Evolutionary conservation across 139 green algal species (phyloP).

Genomic region (Haematococcus sp.): DNA sequence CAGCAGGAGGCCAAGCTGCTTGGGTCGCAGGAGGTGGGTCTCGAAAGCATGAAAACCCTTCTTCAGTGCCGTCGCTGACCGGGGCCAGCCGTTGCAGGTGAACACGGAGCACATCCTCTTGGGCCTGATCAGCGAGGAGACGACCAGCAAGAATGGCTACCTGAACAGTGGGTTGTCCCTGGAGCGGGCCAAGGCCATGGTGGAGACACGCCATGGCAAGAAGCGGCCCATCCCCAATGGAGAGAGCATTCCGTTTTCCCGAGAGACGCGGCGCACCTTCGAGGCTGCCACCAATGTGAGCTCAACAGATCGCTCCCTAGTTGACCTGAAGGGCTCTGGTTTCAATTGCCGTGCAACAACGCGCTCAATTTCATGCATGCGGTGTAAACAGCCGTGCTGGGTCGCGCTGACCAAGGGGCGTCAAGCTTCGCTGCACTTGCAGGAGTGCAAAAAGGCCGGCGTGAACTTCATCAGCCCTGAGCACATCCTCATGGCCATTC

Average conservation of each 20-base stretch:
- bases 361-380: too few species aligned
- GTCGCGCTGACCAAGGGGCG: too few species aligned
- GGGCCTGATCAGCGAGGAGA: constrained; percentile 79
- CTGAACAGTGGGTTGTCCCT: constrained; percentile 67
- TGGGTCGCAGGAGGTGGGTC: constrained; percentile 53
- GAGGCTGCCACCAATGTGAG: constrained; percentile 73
- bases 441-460: constrained; percentile 73
- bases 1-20: constrained; percentile 72
- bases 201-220: constrained; percentile 35
- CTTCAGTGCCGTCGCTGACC: too few species aligned
- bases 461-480: constrained; percentile 90
- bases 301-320: not conserved
- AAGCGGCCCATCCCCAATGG: constrained; percentile 26
- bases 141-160: constrained; percentile 56
- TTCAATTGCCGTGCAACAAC: too few species aligned
- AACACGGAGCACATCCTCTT: constrained; percentile 86
- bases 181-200: constrained; percentile 25
- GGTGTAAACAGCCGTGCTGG: not conserved
- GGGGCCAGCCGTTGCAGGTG: constrained; percentile 45
- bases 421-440: not conserved
- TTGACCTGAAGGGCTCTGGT: too few species aligned
- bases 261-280: constrained; percentile 75
- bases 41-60: too few species aligned
- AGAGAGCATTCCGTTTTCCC: constrained; percentile 73
- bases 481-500: constrained; percentile 84